Percentiles rank a stretch among this genome's conserved stretches.
Evolutionary conservation across 164 flowering plant genomes (phyloP).

Genomic region (Cinnamomum chago): DNA sequence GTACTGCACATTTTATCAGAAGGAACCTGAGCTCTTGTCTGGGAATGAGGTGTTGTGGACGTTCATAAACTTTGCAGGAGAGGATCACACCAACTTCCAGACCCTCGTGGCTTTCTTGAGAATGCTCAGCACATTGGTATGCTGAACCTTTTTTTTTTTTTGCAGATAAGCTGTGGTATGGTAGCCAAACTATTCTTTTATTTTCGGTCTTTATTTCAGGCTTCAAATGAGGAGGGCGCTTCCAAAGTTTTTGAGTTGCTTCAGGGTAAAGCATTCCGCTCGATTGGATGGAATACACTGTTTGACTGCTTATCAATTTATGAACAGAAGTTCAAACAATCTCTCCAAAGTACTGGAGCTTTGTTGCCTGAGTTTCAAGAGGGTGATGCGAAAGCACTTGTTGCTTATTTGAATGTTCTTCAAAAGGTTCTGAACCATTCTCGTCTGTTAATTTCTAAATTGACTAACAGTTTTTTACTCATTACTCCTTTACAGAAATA

Average conservation of each 20-base stretch:
- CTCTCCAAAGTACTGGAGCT: slow-evolving; percentile 69
- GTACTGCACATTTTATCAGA: slow-evolving; percentile 39
- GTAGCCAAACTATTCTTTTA: neutral
- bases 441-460: neutral
- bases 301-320: slow-evolving; percentile 87
- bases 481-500: neutral
- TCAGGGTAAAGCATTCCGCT: slow-evolving; percentile 83
- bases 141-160: slow-evolving; percentile 11
- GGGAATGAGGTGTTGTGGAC: slow-evolving; percentile 98
- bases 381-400: slow-evolving; percentile 97
- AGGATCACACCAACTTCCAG: slow-evolving; percentile 86
- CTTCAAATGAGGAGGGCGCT: slow-evolving; percentile 88
- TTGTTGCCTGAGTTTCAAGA: slow-evolving; percentile 90
- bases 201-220: slow-evolving; percentile 37
- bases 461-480: neutral
- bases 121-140: slow-evolving; percentile 88
- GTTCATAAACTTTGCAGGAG: slow-evolving; percentile 93
- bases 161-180: neutral
- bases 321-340: slow-evolving; percentile 83
- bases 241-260: slow-evolving; percentile 83
- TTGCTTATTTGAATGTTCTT: slow-evolving; percentile 89
- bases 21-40: slow-evolving; percentile 83
- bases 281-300: slow-evolving; percentile 88
- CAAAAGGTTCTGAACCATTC: slow-evolving; percentile 52
- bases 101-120: slow-evolving; percentile 93